These are phyloP conservation scores for Acanthamoeba triangularis DNA, from an alignment of 208 protist genomes.

Conservation along the genomic window DNA sequence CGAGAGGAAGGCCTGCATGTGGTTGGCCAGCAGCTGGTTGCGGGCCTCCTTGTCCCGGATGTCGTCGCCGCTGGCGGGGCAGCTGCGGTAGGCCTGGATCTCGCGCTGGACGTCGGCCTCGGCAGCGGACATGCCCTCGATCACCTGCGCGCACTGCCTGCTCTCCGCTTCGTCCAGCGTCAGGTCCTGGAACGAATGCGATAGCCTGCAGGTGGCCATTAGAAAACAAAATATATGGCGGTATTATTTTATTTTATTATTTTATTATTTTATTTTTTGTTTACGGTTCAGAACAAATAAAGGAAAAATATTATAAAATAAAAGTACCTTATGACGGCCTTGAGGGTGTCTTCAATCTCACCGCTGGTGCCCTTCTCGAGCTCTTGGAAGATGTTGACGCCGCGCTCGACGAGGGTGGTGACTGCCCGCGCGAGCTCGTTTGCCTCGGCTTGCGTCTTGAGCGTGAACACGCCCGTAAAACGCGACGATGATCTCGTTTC, in stretches of 20 bases:
- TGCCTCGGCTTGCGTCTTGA: not conserved
- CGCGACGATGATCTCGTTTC: not conserved
- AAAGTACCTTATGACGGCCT: not conserved
- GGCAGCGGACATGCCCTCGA: not conserved
- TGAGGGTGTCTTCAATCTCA: conserved; percentile 4
- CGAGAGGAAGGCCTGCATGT: conserved; percentile 57
- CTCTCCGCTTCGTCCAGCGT: not conserved
- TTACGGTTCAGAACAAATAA: too few species aligned
- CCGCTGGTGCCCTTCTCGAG: not conserved
- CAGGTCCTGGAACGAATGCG: conserved; percentile 26
- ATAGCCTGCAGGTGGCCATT: conserved; percentile 46
- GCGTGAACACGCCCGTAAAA: conserved; percentile 17
- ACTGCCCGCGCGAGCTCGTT: not conserved
- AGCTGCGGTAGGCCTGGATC: not conserved
- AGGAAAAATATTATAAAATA: too few species aligned
- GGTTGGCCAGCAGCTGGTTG: not conserved
- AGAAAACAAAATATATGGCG: too few species aligned
- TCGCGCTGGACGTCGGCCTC: not conserved
- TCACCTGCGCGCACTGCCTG: not conserved
- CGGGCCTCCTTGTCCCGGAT: not conserved
- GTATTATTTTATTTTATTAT: too few species aligned
- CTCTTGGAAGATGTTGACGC: conserved; percentile 52
- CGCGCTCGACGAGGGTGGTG: not conserved
- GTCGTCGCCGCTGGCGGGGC: not conserved
- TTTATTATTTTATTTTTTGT: too few species aligned